Evolutionary conservation across 2,329 filamentous ascomycete genomes (phyloP).

Genomic region (Cercospora sp.): DNA sequence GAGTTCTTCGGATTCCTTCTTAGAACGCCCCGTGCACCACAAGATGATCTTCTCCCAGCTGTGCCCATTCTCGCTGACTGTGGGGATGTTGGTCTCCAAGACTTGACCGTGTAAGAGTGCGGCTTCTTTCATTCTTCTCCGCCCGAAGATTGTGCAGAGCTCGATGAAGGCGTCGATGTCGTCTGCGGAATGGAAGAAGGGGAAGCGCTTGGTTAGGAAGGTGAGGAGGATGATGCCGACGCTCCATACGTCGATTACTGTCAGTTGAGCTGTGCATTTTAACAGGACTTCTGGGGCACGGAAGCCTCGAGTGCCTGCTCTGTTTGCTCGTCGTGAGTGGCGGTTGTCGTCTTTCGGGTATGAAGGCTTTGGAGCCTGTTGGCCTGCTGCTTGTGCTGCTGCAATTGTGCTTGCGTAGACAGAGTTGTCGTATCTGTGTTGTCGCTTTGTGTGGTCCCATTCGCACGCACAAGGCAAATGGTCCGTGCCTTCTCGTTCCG

Average conservation of each 20-base stretch:
- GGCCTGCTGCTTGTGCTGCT: constrained; percentile 29
- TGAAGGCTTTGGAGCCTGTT: constrained; percentile 50
- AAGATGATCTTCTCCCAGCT: constrained; percentile 89
- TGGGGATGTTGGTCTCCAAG: constrained; percentile 90
- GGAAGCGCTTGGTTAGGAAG: constrained; percentile 85
- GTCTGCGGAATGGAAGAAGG: constrained; percentile 98
- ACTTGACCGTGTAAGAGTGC: constrained; percentile 85
- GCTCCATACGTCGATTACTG: constrained; percentile 93
- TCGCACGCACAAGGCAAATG: constrained; percentile 80
- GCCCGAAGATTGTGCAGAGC: constrained; percentile 91
- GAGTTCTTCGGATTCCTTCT: constrained; percentile 54
- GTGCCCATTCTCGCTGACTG: constrained; percentile 81
- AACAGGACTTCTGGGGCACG: constrained; percentile 94
- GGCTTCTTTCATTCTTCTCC: constrained; percentile 76
- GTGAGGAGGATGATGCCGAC: constrained; percentile 97
- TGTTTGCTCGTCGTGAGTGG: constrained; percentile 84
- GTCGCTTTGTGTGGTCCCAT: constrained; percentile 62
- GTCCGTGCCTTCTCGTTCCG: constrained; percentile 72
- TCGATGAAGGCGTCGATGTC: constrained; percentile 98
- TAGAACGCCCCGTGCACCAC: constrained; percentile 80
- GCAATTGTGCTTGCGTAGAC: constrained; percentile 58
- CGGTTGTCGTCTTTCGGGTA: constrained; percentile 90
- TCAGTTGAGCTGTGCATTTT: constrained; percentile 94
- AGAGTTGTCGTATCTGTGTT: constrained; percentile 56
- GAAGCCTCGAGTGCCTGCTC: constrained; percentile 92